Evolutionary conservation across 352 stramenopile genomes (phyloP).

Genomic region (Phytophthora pseudosyringae): DNA sequence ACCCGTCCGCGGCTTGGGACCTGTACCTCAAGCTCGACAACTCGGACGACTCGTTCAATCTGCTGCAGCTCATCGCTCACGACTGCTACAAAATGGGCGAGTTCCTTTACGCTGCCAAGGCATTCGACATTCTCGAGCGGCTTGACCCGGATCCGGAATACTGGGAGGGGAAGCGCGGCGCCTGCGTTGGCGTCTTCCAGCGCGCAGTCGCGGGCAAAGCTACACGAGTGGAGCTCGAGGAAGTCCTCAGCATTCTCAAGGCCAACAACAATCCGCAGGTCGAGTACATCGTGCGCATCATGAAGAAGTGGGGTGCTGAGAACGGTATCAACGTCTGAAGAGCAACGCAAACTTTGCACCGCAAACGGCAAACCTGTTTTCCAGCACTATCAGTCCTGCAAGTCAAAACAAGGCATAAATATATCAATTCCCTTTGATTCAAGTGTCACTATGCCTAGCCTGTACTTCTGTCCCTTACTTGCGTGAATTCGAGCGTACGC

Average conservation of each 20-base stretch:
- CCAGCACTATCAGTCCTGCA: neutral
- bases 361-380: neutral
- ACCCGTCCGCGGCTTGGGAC: conserved; percentile 95
- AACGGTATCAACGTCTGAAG: conserved; percentile 86
- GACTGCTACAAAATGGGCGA: conserved; percentile 98
- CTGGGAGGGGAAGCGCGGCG: conserved; percentile 96
- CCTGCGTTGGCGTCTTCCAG: conserved; percentile 96
- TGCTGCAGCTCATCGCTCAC: conserved; percentile 96
- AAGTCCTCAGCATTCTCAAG: conserved; percentile 93
- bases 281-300: conserved; percentile 96
- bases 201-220: conserved; percentile 92
- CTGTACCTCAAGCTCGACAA: conserved; percentile 97
- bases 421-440: conserved; percentile 18
- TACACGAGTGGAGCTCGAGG: conserved; percentile 89
- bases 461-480: conserved; percentile 18
- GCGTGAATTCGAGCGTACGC: conserved; percentile 47
- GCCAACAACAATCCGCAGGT: conserved; percentile 95
- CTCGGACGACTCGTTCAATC: conserved; percentile 94
- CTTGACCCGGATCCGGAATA: conserved; percentile 96
- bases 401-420: conserved; percentile 15
- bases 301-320: conserved; percentile 95
- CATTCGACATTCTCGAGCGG: conserved; percentile 94
- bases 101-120: conserved; percentile 95
- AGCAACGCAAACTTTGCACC: neutral
- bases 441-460: neutral